phyloP scores from a whole-genome alignment of 495 filamentous ascomycete species.

The Penicillium mononematosum region DNA sequence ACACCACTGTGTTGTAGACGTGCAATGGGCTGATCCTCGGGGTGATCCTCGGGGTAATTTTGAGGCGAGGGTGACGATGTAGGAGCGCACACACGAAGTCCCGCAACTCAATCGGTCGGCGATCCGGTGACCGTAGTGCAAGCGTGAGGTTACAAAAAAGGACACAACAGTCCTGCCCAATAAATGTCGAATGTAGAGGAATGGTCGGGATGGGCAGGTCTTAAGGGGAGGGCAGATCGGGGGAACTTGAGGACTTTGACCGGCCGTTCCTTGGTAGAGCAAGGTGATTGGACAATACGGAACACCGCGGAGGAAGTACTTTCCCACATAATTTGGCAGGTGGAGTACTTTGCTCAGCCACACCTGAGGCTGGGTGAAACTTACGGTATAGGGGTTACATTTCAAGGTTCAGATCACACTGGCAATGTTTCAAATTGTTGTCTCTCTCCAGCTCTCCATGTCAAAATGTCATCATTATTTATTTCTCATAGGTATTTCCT shows the following conservation, averaged over 20 bases:
- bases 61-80: slow-evolving; percentile 9
- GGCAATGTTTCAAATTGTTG: slow-evolving; percentile 6
- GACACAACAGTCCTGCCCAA: background rate
- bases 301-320: slow-evolving; percentile 14
- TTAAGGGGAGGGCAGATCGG: slow-evolving; percentile 9
- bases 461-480: slow-evolving; percentile 6
- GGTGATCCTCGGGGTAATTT: slow-evolving; percentile 2
- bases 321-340: slow-evolving; percentile 6
- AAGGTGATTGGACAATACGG: slow-evolving; percentile 14
- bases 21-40: slow-evolving; percentile 17
- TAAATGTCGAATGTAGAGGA: background rate
- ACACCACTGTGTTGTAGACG: background rate
- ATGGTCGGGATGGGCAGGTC: slow-evolving; percentile 3
- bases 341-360: slow-evolving; percentile 12
- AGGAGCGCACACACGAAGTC: slow-evolving; percentile 3
- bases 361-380: slow-evolving; percentile 14
- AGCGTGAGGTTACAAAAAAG: background rate
- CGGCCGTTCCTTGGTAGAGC: slow-evolving; percentile 11
- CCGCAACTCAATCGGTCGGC: slow-evolving; percentile 1
- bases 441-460: slow-evolving; percentile 6
- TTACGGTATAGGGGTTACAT: slow-evolving; percentile 5
- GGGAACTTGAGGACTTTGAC: slow-evolving; percentile 14
- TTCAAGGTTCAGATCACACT: background rate
- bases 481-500: background rate
- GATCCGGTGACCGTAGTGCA: background rate